phyloP scores from a whole-genome alignment of 441 rosid species.

The Cnidoscolus chayamansa region DNA sequence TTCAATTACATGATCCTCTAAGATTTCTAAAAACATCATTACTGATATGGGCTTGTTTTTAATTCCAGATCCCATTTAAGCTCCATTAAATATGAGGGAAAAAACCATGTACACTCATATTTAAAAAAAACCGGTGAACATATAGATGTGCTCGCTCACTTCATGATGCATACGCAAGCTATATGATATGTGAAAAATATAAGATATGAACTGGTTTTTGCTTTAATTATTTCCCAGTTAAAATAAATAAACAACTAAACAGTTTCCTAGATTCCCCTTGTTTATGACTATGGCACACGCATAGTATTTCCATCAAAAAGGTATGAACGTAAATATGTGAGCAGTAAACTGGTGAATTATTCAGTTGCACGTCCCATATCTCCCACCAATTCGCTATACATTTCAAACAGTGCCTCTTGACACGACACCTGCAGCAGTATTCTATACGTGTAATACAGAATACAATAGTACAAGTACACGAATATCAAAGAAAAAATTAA shows the following conservation, averaged over 20 bases:
- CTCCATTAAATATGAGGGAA: background rate
- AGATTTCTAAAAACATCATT: background rate
- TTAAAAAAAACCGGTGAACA: background rate
- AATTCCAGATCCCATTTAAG: background rate
- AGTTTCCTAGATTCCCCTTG: too few relatives aligned
- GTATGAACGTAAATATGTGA: too few relatives aligned
- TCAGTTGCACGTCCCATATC: background rate
- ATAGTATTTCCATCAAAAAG: too few relatives aligned
- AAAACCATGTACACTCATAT: background rate
- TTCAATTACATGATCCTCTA: constrained; percentile 1
- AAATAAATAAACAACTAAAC: too few relatives aligned
- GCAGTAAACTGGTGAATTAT: too few relatives aligned
- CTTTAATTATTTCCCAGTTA: too few relatives aligned
- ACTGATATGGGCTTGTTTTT: background rate
- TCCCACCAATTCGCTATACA: background rate
- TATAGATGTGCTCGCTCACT: background rate
- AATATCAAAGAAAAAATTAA: background rate
- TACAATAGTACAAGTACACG: background rate
- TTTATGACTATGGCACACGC: too few relatives aligned
- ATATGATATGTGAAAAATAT: too few relatives aligned
- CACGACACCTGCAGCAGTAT: background rate
- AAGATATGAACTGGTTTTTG: too few relatives aligned
- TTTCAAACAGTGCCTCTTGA: too few relatives aligned
- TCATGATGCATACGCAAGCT: too few relatives aligned
- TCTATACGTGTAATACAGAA: background rate